These are phyloP conservation scores for Tetrapyrgos nigripes DNA, from an alignment of 1,284 basidiomycete genomes.

Conservation along the genomic window DNA sequence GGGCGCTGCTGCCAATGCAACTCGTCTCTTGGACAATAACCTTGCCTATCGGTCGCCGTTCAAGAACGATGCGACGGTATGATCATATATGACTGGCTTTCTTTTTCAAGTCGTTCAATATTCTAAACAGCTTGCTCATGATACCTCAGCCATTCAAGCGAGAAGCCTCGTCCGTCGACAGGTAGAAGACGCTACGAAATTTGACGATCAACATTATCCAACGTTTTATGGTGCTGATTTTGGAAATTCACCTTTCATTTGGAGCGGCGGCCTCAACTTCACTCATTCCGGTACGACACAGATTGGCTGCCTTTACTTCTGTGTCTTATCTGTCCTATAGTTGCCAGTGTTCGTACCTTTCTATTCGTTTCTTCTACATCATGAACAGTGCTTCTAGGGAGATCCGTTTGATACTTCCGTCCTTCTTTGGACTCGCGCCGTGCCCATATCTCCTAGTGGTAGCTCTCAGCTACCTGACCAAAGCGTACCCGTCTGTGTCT, in stretches of 20 bases:
- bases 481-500: slow-evolving; percentile 63
- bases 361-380: slow-evolving; percentile 9
- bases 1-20: slow-evolving; percentile 25
- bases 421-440: slow-evolving; percentile 68
- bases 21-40: slow-evolving; percentile 49
- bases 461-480: slow-evolving; percentile 48
- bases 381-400: slow-evolving; percentile 39
- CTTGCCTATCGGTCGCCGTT: slow-evolving; percentile 58
- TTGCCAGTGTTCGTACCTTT: slow-evolving; percentile 41
- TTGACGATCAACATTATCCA: slow-evolving; percentile 58
- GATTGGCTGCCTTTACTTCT: background rate
- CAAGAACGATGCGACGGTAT: slow-evolving; percentile 10
- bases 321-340: slow-evolving; percentile 23
- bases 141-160: slow-evolving; percentile 45
- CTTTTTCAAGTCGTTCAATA: background rate
- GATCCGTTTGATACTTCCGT: slow-evolving; percentile 68
- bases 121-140: slow-evolving; percentile 45
- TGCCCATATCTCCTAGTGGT: slow-evolving; percentile 43
- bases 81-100: slow-evolving; percentile 7
- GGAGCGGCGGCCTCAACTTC: slow-evolving; percentile 61
- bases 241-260: slow-evolving; percentile 59
- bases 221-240: slow-evolving; percentile 61
- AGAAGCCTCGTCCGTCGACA: slow-evolving; percentile 50
- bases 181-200: slow-evolving; percentile 41
- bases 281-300: slow-evolving; percentile 53